Percentiles rank a stretch among this genome's conserved stretches.
Evolutionary conservation across 2,329 filamentous ascomycete genomes (phyloP).

Genomic region (Didymella exigua): DNA sequence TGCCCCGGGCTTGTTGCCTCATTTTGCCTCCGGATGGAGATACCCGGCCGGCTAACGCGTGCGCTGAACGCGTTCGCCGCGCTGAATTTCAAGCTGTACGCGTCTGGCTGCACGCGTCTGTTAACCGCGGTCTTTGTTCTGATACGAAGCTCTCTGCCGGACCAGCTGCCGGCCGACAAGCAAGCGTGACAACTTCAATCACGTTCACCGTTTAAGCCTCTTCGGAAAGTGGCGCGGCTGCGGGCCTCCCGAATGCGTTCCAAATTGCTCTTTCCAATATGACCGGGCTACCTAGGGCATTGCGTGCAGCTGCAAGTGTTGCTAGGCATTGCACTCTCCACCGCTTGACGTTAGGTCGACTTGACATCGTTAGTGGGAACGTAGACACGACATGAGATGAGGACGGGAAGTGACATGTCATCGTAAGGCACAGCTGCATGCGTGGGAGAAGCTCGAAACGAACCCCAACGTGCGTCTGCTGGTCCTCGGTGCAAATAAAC

Average conservation of each 20-base stretch:
- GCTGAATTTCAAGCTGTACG: slow-evolving; percentile 4
- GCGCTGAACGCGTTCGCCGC: not conserved
- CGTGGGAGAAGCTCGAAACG: not conserved
- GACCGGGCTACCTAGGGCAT: not conserved
- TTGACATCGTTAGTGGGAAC: not conserved
- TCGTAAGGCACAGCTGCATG: slow-evolving; percentile 10
- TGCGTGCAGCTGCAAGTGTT: slow-evolving; percentile 13
- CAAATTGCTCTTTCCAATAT: not conserved
- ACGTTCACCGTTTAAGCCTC: not conserved
- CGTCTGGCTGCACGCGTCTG: slow-evolving; percentile 12
- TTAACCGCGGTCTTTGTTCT: slow-evolving; percentile 3
- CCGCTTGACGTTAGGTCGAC: not conserved
- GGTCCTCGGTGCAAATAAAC: slow-evolving; percentile 18
- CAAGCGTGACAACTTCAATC: slow-evolving; percentile 1
- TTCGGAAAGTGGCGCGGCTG: slow-evolving; percentile 6
- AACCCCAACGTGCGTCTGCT: not conserved
- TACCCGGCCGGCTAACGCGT: not conserved
- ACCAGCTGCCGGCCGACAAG: not conserved
- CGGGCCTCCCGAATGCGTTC: slow-evolving; percentile 9
- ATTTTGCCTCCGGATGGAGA: not conserved
- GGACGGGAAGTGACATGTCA: slow-evolving; percentile 1
- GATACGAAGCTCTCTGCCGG: slow-evolving; percentile 1
- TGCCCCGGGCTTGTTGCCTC: not conserved
- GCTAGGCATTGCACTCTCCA: not conserved
- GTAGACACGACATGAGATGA: not conserved